These are phyloP conservation scores for Pholiota conissans DNA, from an alignment of 768 basidiomycete genomes.

Conservation along the genomic window DNA sequence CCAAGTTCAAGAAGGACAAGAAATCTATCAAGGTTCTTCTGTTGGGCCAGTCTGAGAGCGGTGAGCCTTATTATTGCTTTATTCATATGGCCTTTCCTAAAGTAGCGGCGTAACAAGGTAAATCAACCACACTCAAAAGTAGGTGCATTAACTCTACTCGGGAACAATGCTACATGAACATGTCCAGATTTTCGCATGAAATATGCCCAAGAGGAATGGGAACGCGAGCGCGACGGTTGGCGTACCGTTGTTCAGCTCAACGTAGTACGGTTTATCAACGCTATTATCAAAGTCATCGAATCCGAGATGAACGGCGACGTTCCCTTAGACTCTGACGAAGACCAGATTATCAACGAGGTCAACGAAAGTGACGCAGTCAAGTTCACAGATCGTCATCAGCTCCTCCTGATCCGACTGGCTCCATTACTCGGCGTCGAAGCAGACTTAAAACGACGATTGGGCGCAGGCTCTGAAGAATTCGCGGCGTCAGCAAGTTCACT, in stretches of 20 bases:
- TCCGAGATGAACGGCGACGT: constrained; percentile 47
- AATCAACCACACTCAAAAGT: constrained; percentile 73
- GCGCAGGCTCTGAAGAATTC: constrained; percentile 41
- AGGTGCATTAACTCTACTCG: constrained; percentile 16
- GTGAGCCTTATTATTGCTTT: constrained; percentile 34
- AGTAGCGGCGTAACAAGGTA: constrained; percentile 39
- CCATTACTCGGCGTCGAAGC: constrained; percentile 62
- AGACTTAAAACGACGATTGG: constrained; percentile 63
- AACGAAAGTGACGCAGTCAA: constrained; percentile 28
- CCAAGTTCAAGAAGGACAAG: constrained; percentile 41
- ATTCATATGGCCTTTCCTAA: constrained; percentile 1
- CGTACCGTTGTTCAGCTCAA: constrained; percentile 79
- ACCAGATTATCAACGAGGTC: constrained; percentile 23
- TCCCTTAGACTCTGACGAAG: constrained; percentile 34
- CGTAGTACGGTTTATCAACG: constrained; percentile 68
- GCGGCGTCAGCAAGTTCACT: constrained; percentile 30
- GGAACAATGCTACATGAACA: constrained; percentile 3
- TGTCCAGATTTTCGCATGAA: constrained; percentile 69
- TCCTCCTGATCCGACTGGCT: constrained; percentile 59
- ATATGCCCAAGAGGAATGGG: constrained; percentile 63
- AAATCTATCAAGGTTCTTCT: constrained; percentile 56
- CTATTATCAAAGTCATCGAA: constrained; percentile 62
- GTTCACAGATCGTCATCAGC: constrained; percentile 53
- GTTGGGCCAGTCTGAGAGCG: constrained; percentile 68
- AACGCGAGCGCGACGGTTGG: constrained; percentile 71